Conservation (phyloP, 805 yeast genomes). For the Ogataea corticis region DNA sequence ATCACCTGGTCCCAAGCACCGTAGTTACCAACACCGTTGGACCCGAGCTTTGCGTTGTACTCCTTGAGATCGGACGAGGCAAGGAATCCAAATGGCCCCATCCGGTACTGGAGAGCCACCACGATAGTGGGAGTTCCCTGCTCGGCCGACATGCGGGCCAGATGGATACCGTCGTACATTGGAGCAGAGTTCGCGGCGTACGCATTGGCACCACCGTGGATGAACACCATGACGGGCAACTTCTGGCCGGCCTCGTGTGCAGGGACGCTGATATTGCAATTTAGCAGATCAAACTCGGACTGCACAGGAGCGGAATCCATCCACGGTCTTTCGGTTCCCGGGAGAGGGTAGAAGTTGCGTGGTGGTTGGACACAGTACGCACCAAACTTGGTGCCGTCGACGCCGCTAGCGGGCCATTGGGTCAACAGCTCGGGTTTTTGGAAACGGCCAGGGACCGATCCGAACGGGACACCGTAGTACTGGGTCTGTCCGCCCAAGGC, state of each 20-base stretch:
- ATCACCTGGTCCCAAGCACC: conserved; percentile 25
- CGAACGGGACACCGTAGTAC: conserved; percentile 9
- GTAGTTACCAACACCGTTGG: conserved; percentile 15
- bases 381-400: conserved; percentile 10
- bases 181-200: conserved; percentile 10
- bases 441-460: conserved; percentile 10
- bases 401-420: conserved; percentile 1
- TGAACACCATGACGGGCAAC: conserved; percentile 22
- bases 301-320: conserved; percentile 1
- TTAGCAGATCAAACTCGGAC: conserved; percentile 10
- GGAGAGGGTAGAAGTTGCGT: conserved; percentile 7
- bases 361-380: conserved; percentile 9
- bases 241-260: not conserved
- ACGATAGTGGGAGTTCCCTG: conserved; percentile 11
- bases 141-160: conserved; percentile 7
- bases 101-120: conserved; percentile 21
- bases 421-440: conserved; percentile 8
- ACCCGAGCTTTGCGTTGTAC: conserved; percentile 8
- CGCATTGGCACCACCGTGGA: conserved; percentile 22
- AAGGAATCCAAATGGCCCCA: conserved; percentile 23
- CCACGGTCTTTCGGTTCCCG: conserved; percentile 11
- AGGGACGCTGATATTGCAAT: conserved; percentile 11
- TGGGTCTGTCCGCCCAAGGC: conserved; percentile 1
- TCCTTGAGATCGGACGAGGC: conserved; percentile 15
- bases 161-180: conserved; percentile 10